Evolutionary conservation across 305 asterid species (phyloP), one percentile per base, ranked within the genome.

Genomic region (Caryopteris hybrid): DNA sequence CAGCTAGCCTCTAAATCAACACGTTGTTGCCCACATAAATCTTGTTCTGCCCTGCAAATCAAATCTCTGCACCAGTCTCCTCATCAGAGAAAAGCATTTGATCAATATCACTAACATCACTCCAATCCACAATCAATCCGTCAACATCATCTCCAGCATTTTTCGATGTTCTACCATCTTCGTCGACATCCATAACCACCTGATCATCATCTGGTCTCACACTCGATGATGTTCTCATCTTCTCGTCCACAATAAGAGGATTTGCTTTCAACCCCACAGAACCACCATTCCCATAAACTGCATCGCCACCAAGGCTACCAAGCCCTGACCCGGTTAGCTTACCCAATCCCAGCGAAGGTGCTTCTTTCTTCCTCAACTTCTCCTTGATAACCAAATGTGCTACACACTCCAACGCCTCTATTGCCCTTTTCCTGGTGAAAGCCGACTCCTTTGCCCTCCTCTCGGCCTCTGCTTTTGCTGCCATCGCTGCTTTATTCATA

Each of bases 381-480:
- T 90, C 88, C 86, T 73, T 82, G 8, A 80, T 79, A 8, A 67
- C 81, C 73, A 90, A 70, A 72, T 63, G 61, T 0, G 89, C 84
- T 9, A 88, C 81, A 25, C 80, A 84, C 55, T 85, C 96, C 77
- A 88, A 59, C 1, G 92, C 90, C 69, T 84, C 94, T 72, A 80
- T 83, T 2, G 97, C 98, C 60, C 92, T 81, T 70, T 90, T 90
- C 79, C 92, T 70, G 2, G 96, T 65, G 50, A 60, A 66, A 0
- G 91, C 94, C 0, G 97, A 92, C 76, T 90, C 96, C 77, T 66
- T 88, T 0, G 85, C 94, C 70, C 85, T 64, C 78, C 84, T 79
- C 86, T 87, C 96, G 0, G 96, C 96, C 78, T 88, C 94, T 0
- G 68, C 80, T 60, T 68, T 84, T 0, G 92, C 85, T 0, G 78